Evolutionary conservation across 768 basidiomycete genomes (phyloP).

Genomic region (Mycena capillaripes): DNA sequence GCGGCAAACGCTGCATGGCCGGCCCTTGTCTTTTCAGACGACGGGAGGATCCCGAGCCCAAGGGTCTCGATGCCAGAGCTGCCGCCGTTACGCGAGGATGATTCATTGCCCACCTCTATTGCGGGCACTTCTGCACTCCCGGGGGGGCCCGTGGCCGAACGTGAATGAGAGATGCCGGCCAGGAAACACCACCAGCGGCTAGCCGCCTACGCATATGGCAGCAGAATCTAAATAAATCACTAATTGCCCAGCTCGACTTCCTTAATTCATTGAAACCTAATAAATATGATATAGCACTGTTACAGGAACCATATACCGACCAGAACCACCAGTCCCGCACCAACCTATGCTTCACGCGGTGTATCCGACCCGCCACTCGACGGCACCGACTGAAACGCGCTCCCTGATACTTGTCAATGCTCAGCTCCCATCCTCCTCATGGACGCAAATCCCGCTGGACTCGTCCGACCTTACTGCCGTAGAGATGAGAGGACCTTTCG

Average conservation of each 20-base stretch:
- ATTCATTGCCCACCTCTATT: background rate
- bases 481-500: conserved; percentile 19
- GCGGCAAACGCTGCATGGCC: too few species aligned
- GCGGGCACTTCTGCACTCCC: background rate
- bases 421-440: background rate
- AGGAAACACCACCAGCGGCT: too few species aligned
- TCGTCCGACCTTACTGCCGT: conserved; percentile 30
- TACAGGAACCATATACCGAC: conserved; percentile 51
- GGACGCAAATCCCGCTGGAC: conserved; percentile 9
- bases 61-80: background rate
- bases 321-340: conserved; percentile 21
- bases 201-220: conserved; percentile 37
- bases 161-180: background rate
- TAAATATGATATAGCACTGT: conserved; percentile 39
- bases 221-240: conserved; percentile 46
- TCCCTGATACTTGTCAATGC: conserved; percentile 20
- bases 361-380: conserved; percentile 42
- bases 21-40: background rate
- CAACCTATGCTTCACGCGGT: conserved; percentile 35
- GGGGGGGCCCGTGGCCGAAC: background rate
- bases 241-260: conserved; percentile 12
- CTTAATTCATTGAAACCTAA: conserved; percentile 18
- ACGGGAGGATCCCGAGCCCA: too few species aligned
- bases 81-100: background rate
- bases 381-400: background rate